Conservation (phyloP, 805 yeast genomes). For the Hanseniaspora osmophila region DNA sequence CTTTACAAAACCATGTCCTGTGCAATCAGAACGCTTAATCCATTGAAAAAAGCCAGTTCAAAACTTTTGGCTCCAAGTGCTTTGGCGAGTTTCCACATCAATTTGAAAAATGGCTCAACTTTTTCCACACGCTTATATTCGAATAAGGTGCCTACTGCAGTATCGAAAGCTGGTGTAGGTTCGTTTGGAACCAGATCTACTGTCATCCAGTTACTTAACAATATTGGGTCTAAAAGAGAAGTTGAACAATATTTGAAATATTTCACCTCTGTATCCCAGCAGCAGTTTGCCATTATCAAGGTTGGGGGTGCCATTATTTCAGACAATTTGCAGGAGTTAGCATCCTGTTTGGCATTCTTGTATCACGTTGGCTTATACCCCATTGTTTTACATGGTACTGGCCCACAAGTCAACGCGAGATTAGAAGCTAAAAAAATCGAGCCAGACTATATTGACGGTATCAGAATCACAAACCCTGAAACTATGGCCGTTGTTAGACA, state of each 20-base stretch:
- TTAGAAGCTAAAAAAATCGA: slow-evolving; percentile 89
- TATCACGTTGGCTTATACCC: slow-evolving; percentile 97
- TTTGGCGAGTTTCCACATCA: not conserved
- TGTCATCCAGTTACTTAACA: slow-evolving; percentile 85
- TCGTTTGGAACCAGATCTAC: slow-evolving; percentile 63
- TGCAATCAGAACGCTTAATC: not conserved
- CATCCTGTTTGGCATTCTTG: slow-evolving; percentile 86
- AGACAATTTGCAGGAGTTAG: slow-evolving; percentile 82
- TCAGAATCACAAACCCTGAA: slow-evolving; percentile 83
- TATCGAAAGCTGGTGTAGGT: slow-evolving; percentile 11
- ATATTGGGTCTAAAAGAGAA: slow-evolving; percentile 93
- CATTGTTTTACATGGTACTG: slow-evolving; percentile 93
- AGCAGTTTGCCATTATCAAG: slow-evolving; percentile 95
- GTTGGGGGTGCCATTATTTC: slow-evolving; percentile 99
- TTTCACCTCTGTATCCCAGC: slow-evolving; percentile 90
- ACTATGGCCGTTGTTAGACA: slow-evolving; percentile 94
- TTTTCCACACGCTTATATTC: not conserved
- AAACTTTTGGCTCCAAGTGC: not conserved
- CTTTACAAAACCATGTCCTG: not conserved
- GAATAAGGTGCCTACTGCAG: not conserved
- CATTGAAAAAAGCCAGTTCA: not conserved
- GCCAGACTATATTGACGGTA: slow-evolving; percentile 92
- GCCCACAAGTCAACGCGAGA: slow-evolving; percentile 93
- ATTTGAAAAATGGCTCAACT: not conserved
- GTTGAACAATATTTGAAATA: slow-evolving; percentile 95